phyloP scores from a whole-genome alignment of 2,329 filamentous ascomycete species.

The Microsporum audouinii region DNA sequence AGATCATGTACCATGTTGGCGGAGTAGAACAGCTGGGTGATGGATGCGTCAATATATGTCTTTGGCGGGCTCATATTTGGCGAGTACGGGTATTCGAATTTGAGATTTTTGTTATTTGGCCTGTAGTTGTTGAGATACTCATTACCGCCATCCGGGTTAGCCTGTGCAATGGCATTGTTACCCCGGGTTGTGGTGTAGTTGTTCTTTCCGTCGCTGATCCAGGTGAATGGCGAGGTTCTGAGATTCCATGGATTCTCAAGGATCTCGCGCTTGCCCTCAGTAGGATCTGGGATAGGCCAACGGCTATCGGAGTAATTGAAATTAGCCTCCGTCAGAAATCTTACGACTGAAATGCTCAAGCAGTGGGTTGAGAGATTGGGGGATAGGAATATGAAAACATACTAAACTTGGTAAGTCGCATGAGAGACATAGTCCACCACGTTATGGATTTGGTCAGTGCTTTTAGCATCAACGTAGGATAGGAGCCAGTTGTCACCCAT shows the following conservation, averaged over 20 bases:
- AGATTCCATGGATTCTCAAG: conserved; percentile 10
- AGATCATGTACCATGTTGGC: conserved; percentile 11
- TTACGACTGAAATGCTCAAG: not conserved
- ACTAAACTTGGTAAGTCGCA: conserved; percentile 12
- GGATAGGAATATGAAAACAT: not conserved
- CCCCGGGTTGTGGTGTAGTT: conserved; percentile 11
- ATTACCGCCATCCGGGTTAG: conserved; percentile 9
- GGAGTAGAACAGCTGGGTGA: conserved; percentile 12
- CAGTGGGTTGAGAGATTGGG: not conserved
- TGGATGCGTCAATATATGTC: conserved; percentile 10
- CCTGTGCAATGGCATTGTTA: conserved; percentile 12
- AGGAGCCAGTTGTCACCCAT: conserved; percentile 13
- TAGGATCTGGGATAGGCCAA: conserved; percentile 11
- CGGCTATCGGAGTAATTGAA: not conserved
- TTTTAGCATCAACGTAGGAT: conserved; percentile 12
- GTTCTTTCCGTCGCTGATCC: conserved; percentile 8
- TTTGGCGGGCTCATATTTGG: conserved; percentile 6
- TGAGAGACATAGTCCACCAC: conserved; percentile 12
- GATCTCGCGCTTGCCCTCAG: conserved; percentile 6
- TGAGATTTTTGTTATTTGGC: conserved; percentile 6
- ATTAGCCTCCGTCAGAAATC: not conserved
- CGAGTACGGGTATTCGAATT: conserved; percentile 12
- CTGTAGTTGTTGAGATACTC: conserved; percentile 12
- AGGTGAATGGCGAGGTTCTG: conserved; percentile 8
- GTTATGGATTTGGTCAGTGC: conserved; percentile 8